These are phyloP conservation scores for Trypanosoma congolense DNA, from an alignment of 208 protist species.

Conservation along the genomic window DNA sequence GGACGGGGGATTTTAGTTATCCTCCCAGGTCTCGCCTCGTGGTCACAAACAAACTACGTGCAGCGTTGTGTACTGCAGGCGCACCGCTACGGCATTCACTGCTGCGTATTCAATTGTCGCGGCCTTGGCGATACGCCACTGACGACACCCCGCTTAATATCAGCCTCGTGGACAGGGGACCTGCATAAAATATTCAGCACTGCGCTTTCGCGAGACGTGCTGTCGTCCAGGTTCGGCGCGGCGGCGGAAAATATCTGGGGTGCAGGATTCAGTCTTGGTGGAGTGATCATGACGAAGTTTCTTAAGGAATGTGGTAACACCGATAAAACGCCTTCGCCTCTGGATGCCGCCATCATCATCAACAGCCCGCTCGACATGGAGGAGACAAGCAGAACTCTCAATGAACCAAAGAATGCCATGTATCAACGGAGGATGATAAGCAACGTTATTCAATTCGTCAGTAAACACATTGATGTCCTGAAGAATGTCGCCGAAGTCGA, in stretches of 20 bases:
- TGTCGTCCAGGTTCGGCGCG: constrained; percentile 26
- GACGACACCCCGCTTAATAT: constrained; percentile 58
- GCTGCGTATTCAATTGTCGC: constrained; percentile 61
- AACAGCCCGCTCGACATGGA: constrained; percentile 58
- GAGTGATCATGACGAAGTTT: constrained; percentile 64
- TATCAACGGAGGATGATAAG: constrained; percentile 58
- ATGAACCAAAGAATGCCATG: constrained; percentile 15
- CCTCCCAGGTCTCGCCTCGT: constrained; percentile 69
- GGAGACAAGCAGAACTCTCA: constrained; percentile 31
- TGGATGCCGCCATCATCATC: constrained; percentile 48
- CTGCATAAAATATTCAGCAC: constrained; percentile 20
- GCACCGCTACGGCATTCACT: constrained; percentile 42
- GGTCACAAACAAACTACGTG: constrained; percentile 71
- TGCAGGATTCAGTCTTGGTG: constrained; percentile 72
- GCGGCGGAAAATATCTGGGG: constrained; percentile 29
- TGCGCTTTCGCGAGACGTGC: constrained; percentile 21
- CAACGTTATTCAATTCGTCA: constrained; percentile 37
- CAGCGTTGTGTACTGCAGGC: constrained; percentile 51
- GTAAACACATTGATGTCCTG: constrained; percentile 45
- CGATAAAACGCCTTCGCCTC: constrained; percentile 1
- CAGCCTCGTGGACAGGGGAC: constrained; percentile 61
- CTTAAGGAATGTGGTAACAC: constrained; percentile 38
- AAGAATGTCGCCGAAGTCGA: constrained; percentile 30
- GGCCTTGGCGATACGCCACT: constrained; percentile 71
- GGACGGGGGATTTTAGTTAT: constrained; percentile 53